Evolutionary conservation across 768 basidiomycete genomes (phyloP), one percentile per base, ranked within the genome.

Genomic region (Boletus coccyginus): DNA sequence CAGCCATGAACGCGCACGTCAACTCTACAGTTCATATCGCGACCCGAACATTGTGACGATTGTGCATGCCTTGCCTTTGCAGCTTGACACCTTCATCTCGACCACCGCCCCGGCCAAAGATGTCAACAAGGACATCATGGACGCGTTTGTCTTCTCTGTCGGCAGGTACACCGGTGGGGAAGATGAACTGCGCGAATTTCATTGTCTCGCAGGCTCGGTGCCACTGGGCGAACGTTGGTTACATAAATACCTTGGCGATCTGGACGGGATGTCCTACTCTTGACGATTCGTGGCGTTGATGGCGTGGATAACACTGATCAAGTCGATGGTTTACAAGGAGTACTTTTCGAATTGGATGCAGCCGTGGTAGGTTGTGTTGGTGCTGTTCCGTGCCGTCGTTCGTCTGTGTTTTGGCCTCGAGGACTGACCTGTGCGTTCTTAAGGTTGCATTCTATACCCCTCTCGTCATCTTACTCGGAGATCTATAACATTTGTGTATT

Each of bases 191-290:
- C 75, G 81, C 60, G 71, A 76, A 56, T 76, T 80, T 35, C 86
- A 91, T 68, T 81, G 89, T 33, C 87, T 91, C 61, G 83, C 80
- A 12, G 83, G 90, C 50, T 77, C 89, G 1, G 92, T 91, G 78
- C 84, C 1, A 3, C 75, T 98, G 1, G 92, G 92, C 7, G 80
- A 85, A 53, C 88, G 94, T 65, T 98, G 95, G 95, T 77, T 86
- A 56, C 92, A 94, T 77, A 96, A 97, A 75, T 93, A 95, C 66
- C 78, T 96, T 35, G 73, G 94, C 58, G 95, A 98, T 71, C 72
- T 98, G 54, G 95, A 97, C 66, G 96, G 96, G 16, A 95, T 94
- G 90, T 88, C 91, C 19, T 98, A 98, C 71, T 93, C 89, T 29
- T 95, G 88, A 3, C 80, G 93, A 13, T 94, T 96, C 70, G 85